A percentile compares a stretch with the other conserved stretches of the same genome.
These are phyloP conservation scores for Andrographis paniculata DNA, from an alignment of 305 asterid genomes.

Conservation along the genomic window DNA sequence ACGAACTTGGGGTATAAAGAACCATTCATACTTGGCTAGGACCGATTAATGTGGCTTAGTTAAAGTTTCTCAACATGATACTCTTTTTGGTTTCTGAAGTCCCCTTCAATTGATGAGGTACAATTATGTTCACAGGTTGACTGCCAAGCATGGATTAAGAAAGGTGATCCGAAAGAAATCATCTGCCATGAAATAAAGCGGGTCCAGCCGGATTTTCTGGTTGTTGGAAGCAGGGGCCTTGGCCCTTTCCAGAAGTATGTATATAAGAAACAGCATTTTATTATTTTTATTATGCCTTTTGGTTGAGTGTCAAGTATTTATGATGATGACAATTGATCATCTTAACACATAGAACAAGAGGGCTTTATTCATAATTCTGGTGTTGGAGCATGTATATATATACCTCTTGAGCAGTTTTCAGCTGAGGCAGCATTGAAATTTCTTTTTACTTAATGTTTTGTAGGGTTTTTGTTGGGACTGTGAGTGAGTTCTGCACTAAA, in stretches of 20 bases:
- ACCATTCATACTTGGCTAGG: neutral
- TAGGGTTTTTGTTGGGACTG: conserved; percentile 73
- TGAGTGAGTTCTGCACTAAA: conserved; percentile 60
- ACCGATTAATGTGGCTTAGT: neutral
- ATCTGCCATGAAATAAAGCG: conserved; percentile 57
- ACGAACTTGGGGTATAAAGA: conserved; percentile 51
- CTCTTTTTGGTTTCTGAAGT: neutral
- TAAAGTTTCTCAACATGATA: neutral
- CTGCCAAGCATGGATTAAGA: conserved; percentile 63
- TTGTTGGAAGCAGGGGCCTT: conserved; percentile 67
- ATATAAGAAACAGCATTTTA: neutral
- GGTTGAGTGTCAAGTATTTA: neutral
- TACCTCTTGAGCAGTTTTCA: no score
- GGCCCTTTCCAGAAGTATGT: conserved; percentile 74
- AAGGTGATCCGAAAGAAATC: conserved; percentile 64
- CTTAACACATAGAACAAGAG: no score
- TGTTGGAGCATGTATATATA: no score
- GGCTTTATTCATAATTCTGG: no score
- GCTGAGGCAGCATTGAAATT: no score
- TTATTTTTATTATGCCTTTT: neutral
- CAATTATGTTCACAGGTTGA: conserved; percentile 36
- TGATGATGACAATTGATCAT: neutral
- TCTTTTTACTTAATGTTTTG: conserved; percentile 10
- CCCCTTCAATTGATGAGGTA: neutral
- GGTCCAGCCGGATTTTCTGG: conserved; percentile 57